Conservation (phyloP, 202 grass and related monocot species). For the Hordeum pubiflorum region DNA sequence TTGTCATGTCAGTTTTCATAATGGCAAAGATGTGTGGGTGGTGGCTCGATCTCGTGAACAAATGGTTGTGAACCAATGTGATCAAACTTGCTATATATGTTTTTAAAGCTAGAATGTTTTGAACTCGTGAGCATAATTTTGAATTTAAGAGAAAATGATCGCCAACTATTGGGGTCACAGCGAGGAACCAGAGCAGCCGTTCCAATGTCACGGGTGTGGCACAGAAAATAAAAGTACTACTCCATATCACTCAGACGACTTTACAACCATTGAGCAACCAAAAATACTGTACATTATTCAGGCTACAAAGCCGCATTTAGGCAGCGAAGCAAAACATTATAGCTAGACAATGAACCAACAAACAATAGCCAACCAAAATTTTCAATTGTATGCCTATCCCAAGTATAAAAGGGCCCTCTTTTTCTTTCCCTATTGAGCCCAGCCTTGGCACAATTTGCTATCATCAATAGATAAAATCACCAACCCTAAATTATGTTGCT, state of each 20-base stretch:
- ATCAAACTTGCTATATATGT: too few species aligned
- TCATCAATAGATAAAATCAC: conserved; percentile 18
- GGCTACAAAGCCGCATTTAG: conserved; percentile 28
- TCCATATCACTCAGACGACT: conserved; percentile 8
- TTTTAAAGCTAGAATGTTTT: too few species aligned
- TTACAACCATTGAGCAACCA: conserved; percentile 40
- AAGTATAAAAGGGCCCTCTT: conserved; percentile 32
- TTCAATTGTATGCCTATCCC: conserved; percentile 21
- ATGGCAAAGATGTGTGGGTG: too few species aligned
- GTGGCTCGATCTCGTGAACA: too few species aligned
- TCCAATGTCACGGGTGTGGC: too few species aligned
- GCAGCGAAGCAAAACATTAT: conserved; percentile 29
- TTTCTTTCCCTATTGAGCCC: conserved; percentile 23
- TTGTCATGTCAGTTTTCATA: too few species aligned
- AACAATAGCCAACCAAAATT: conserved; percentile 47
- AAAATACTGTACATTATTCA: conserved; percentile 64
- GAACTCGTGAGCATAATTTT: too few species aligned
- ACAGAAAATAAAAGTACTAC: not conserved
- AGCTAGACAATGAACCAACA: conserved; percentile 22
- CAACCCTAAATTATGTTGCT: conserved; percentile 23
- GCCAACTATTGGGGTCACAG: too few species aligned
- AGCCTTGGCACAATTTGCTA: conserved; percentile 12
- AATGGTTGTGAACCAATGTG: too few species aligned
- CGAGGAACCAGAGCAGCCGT: not conserved
- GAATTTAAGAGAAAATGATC: too few species aligned